Base-by-base conservation (phyloP, 2,329 filamentous ascomycete genomes). In the Mycosphaerella sp. region DNA sequence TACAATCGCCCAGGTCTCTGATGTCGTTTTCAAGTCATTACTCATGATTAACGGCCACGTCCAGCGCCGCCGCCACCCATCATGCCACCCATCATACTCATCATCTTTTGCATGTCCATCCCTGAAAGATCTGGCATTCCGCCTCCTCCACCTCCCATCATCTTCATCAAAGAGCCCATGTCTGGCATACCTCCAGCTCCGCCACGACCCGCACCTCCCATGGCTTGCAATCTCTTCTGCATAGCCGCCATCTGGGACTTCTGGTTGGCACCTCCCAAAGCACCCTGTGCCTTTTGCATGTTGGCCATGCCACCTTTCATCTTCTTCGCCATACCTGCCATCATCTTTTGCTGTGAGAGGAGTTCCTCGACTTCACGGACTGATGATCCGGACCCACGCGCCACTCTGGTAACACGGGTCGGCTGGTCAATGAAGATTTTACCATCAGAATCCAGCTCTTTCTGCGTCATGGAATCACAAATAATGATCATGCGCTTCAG, bases 401-500 rank as follows among this genome's bases (percentile, higher is more conserved):
- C 93, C 43, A 98, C 85, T 32, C 93, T 81, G 13, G 90, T 95
- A 83, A 97, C 95, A 37, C 93, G 82, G 12, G 86, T 87, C 0
- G 93, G 93, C 66, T 97, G 87, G 17, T 95, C 88, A 52, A 94
- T 81, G 60, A 98, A 91, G 57, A 95, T 81, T 71, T 95, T 95
- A 68, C 93, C 93, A 64, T 98, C 91, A 39, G 86, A 87, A 69
- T 98, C 91, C 16, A 98, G 82, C 68, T 98, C 93, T 67, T 94
- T 94, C 17, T 87, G 82, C 0, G 91, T 97, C 93, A 98, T 98
- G 57, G 86, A 91, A 73, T 98, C 93, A 74, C 90, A 96, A 54
- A 98, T 95, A 74, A 95, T 97, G 61, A 98, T 89, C 93, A 98
- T 98, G 56, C 93, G 85, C 72, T 95, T 94, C 21, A 98, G 79